Evolutionary conservation across 768 basidiomycete genomes (phyloP), one percentile per base, ranked within the genome.

Genomic region (Agrocybe chaxingu): DNA sequence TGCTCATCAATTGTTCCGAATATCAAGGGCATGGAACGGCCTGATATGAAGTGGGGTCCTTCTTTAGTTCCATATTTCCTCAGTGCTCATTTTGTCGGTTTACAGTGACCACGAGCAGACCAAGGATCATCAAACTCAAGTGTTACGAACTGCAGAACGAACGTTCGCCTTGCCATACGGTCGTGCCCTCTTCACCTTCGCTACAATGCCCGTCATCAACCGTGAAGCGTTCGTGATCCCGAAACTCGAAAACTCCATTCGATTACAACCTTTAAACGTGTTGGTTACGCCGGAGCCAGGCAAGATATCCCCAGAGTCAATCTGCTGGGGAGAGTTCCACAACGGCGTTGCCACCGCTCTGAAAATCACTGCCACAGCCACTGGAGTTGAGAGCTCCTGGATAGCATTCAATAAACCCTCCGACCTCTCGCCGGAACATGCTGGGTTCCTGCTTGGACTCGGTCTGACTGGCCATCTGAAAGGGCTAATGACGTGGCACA

Each of bases 291-390:
- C 85, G 0, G 90, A 92, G 51, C 62, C 74, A n/a, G 84, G 85
- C 13, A 89, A 91, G 64, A 79, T 93, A 51, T 74, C 79, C 0
- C 57, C 69, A 0, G 95, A 98, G 38, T 85, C 84, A 30, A 68
- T 81, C 4, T 80, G 76, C 45, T 99, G 96, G 97, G 93, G 91
- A n/a, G 90, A 95, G 53, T 99, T 99, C 68, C 94, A 98, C 68
- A 94, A 96, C 55, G 97, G 97, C 8, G 96, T 97, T 0, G 92
- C 93, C 7, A 90, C 92, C 3, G 97, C 88, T 2, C 67, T 99
- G 39, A 84, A 91, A 6, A 83, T 98, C 44, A 84, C 87, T 0
- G 83, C 89, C 0, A 77, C 80, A n/a, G 80, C 86, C 7, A 68
- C 73, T 42, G 83, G 82, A 8, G 80, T 98, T 38, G 92, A 97